A percentile compares a stretch with the other conserved stretches of the same genome.
phyloP scores from a whole-genome alignment of 345 rosid genomes.

The Eucalyptus sp. region DNA sequence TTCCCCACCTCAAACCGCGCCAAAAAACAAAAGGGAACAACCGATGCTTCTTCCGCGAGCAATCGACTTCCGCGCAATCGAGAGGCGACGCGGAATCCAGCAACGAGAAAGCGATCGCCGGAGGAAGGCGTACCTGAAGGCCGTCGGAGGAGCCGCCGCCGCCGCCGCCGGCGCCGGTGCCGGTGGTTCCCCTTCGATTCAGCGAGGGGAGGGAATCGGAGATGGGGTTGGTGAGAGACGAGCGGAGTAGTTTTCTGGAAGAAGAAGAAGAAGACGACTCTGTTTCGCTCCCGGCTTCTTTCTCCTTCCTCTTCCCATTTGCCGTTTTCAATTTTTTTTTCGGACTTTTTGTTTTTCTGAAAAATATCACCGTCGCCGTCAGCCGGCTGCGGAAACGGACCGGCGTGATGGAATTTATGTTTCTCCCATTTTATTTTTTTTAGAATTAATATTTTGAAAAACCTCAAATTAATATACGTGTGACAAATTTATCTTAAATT shows the following conservation, averaged over 20 bases:
- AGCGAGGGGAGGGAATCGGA: not conserved
- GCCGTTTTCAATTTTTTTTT: not conserved
- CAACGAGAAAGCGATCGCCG: not conserved
- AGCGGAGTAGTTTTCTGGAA: not conserved
- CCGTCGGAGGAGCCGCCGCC: not conserved
- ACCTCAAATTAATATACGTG: rapidly evolving
- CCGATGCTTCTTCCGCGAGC: not conserved
- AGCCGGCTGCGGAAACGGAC: not conserved
- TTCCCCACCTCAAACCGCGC: not conserved
- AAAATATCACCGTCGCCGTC: not conserved
- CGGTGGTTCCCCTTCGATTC: not conserved
- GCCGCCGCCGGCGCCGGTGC: not conserved
- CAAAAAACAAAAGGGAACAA: not conserved
- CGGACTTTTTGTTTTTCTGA: not conserved
- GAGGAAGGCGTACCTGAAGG: not conserved
- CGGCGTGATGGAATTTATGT: not conserved
- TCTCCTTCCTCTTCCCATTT: not conserved
- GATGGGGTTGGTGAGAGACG: not conserved
- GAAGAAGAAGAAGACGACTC: not conserved
- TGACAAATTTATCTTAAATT: rapidly evolving
- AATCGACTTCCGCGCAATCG: not conserved
- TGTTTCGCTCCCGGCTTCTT: not conserved
- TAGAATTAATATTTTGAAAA: rapidly evolving
- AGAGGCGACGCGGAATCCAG: not conserved
- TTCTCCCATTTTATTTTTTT: not conserved